Conservation (phyloP, 2,329 filamentous ascomycete species). For the Leptoxyphium fumago region DNA sequence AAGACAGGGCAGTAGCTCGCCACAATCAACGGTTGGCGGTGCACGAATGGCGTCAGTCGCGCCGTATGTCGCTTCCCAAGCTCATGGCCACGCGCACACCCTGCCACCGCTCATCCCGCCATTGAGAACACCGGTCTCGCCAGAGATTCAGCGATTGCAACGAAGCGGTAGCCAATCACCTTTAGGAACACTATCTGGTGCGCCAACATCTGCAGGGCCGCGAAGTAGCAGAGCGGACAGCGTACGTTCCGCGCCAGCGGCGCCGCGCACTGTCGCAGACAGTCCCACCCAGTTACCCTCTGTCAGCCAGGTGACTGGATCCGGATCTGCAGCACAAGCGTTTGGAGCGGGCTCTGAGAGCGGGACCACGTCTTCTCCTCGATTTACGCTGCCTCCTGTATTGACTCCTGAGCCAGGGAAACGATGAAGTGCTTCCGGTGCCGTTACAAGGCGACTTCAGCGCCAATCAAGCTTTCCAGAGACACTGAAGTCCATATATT, state of each 20-base stretch:
- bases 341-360: no score
- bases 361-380: conserved; percentile 1
- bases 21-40: conserved; percentile 5
- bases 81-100: conserved; percentile 20
- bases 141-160: background rate
- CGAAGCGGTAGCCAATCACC: background rate
- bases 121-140: background rate
- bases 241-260: conserved; percentile 13
- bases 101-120: conserved; percentile 18
- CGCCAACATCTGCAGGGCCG: background rate
- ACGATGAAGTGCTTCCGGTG: background rate
- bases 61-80: conserved; percentile 1
- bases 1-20: conserved; percentile 14
- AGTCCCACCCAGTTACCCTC: conserved; percentile 11
- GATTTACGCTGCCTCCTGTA: conserved; percentile 17
- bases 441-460: no score
- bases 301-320: conserved; percentile 13
- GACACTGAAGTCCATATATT: no score
- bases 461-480: no score
- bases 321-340: conserved; percentile 2
- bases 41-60: background rate
- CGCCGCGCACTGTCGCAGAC: background rate
- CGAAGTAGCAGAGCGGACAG: conserved; percentile 17
- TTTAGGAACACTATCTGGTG: background rate
- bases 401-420: conserved; percentile 12